A percentile compares a stretch with the other conserved stretches of the same genome.
Conservation (phyloP, 805 yeast species). For the Suhomyces sp. region DNA sequence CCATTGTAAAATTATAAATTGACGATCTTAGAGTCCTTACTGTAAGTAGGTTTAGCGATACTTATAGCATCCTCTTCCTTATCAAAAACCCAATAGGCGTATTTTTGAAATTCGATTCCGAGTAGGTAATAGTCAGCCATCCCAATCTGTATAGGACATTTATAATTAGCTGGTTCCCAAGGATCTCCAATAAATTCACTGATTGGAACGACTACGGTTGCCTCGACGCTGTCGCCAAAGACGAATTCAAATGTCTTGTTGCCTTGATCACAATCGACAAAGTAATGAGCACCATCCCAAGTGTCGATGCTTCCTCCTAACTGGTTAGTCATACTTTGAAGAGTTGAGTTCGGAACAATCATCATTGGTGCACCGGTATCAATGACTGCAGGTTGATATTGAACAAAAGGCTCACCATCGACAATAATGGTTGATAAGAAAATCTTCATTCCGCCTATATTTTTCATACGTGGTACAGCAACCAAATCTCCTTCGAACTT, state of each 20-base stretch:
- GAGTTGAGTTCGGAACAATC: background rate
- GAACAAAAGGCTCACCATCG: background rate
- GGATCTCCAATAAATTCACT: too few species aligned
- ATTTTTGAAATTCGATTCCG: background rate
- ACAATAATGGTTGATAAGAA: background rate
- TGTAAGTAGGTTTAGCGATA: background rate
- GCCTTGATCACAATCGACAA: background rate
- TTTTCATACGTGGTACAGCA: background rate
- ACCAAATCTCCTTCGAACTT: background rate
- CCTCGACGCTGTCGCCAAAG: background rate
- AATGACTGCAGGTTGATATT: background rate
- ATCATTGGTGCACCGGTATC: background rate
- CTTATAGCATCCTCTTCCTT: background rate
- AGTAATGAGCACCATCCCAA: background rate
- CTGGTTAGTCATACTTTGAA: background rate
- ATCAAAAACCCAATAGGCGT: background rate
- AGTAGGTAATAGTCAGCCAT: background rate
- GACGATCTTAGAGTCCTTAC: background rate
- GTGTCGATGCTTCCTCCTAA: background rate
- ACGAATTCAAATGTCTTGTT: background rate
- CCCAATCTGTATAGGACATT: background rate
- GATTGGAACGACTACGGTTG: background rate
- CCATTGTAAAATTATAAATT: too few species aligned
- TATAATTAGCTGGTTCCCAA: background rate
- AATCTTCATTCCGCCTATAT: background rate